Evolutionary conservation across 495 filamentous ascomycete genomes (phyloP).

Genomic region (Umbilicaria muhlenbergii): DNA sequence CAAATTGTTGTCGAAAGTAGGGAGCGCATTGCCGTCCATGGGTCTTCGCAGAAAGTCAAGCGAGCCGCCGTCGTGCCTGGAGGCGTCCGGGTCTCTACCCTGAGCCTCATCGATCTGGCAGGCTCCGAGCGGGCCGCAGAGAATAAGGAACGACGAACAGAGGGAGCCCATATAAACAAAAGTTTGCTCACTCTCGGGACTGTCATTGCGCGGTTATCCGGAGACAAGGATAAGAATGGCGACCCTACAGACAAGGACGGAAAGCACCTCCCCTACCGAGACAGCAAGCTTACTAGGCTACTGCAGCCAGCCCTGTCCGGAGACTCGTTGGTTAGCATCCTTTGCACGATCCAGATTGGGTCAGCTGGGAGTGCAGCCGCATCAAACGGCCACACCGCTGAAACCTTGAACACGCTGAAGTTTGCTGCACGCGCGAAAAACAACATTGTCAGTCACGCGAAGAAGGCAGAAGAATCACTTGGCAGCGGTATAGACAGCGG

Average conservation of each 20-base stretch:
- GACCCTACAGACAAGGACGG: slow-evolving; percentile 61
- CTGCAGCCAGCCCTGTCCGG: slow-evolving; percentile 88
- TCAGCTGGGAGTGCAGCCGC: slow-evolving; percentile 45
- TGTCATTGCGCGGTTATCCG: slow-evolving; percentile 77
- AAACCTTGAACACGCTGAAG: slow-evolving; percentile 91
- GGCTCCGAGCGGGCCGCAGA: slow-evolving; percentile 94
- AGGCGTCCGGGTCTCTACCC: slow-evolving; percentile 85
- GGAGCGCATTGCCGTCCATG: slow-evolving; percentile 52
- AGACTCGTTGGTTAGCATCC: slow-evolving; percentile 87
- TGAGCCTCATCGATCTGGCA: slow-evolving; percentile 91
- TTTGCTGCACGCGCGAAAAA: slow-evolving; percentile 95
- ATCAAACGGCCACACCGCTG: slow-evolving; percentile 52
- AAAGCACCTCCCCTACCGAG: slow-evolving; percentile 87
- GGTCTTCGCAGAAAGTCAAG: slow-evolving; percentile 43
- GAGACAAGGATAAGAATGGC: slow-evolving; percentile 68
- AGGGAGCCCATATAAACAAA: slow-evolving; percentile 97
- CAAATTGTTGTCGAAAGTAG: slow-evolving; percentile 97
- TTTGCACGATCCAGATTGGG: slow-evolving; percentile 83
- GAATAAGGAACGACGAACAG: slow-evolving; percentile 81
- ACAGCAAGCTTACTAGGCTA: slow-evolving; percentile 89
- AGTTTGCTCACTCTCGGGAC: slow-evolving; percentile 89
- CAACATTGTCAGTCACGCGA: slow-evolving; percentile 93
- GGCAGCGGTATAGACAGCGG: slow-evolving; percentile 41
- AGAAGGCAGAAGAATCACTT: slow-evolving; percentile 81
- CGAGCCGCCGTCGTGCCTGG: slow-evolving; percentile 67